Evolutionary conservation across 176 grass and related monocot genomes (phyloP).

Genomic region (Carex parvula): DNA sequence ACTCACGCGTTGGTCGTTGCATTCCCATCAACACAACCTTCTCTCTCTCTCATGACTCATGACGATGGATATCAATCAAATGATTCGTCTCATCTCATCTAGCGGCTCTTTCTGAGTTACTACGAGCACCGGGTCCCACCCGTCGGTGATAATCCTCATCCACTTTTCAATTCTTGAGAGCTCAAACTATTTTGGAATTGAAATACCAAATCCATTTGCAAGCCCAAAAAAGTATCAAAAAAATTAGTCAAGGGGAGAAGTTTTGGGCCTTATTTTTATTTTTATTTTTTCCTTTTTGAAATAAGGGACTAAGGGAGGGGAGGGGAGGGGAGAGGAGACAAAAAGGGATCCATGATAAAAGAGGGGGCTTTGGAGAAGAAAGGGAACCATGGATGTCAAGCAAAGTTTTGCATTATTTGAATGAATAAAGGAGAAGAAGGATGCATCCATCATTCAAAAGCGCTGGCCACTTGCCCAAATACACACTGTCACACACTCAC

Average conservation of each 20-base stretch:
- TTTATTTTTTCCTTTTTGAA: neutral
- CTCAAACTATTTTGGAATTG: neutral
- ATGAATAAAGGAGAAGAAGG: neutral
- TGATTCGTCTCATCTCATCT: slow-evolving; percentile 3
- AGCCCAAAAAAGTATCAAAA: too few species aligned
- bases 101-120: neutral
- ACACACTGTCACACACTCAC: neutral
- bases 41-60: neutral
- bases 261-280: neutral
- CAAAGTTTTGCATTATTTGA: slow-evolving; percentile 17
- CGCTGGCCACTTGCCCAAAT: neutral
- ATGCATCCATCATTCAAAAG: slow-evolving; percentile 4
- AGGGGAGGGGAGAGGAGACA: slow-evolving; percentile 7
- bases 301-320: neutral
- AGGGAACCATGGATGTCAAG: neutral
- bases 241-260: neutral
- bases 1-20: slow-evolving; percentile 23
- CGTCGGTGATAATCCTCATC: neutral
- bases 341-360: slow-evolving; percentile 31
- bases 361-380: neutral
- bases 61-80: neutral
- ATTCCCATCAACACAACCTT: slow-evolving; percentile 17
- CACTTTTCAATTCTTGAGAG: too few species aligned
- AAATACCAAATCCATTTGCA: neutral
- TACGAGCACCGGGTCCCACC: neutral